Evolutionary conservation across 768 basidiomycete genomes (phyloP), one percentile per base, ranked within the genome.

Genomic region (Panaeolus cyanescens): DNA sequence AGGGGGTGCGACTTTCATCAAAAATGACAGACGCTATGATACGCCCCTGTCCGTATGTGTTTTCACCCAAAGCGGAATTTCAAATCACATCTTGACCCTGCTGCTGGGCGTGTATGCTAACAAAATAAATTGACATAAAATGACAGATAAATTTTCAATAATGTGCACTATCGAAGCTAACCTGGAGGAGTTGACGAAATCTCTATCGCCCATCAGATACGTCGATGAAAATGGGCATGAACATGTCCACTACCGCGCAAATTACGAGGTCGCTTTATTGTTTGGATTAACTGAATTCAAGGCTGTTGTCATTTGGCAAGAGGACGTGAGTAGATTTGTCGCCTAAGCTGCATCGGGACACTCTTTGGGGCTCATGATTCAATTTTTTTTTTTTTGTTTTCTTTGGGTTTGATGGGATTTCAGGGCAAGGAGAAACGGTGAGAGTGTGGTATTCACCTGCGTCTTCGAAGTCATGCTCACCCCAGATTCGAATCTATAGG

Each of bases 271-370:
- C 0, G 63, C 82, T 10, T 59, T 84, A 12, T 70, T 75, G 17
- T 82, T 84, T 54, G 83, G 83, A 7, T 59, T 78, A 54, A 82
- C 82, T 0, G 83, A 83, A 61, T 65, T 83, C 53, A 76, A 75
- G 56, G 83, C 81, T 0, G 75, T 81, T 36, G 72, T 83, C 59
- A 68, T 72, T 30, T 83, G 82, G 81, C 64, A 63, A 39, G 79
- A 83, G 37, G 74, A 78, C 61, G 80, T 82, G 65, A 61, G 77
- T 65, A 7, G 25, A 25, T 50, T 50, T 28, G n/a, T 28, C 15
- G 45, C 12, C 45, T 50, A 50, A 15, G 45, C 45, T 50, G 25
- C 45, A 50, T 50, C 45, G 25, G 45, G 45, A 30, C 45, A 13
- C 15, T 20, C 55, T 33, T 56, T 56, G 20, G 55, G 25, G 55